These are phyloP conservation scores for Adansonia rubrostipa DNA, from an alignment of 441 rosid genomes.

Conservation along the genomic window DNA sequence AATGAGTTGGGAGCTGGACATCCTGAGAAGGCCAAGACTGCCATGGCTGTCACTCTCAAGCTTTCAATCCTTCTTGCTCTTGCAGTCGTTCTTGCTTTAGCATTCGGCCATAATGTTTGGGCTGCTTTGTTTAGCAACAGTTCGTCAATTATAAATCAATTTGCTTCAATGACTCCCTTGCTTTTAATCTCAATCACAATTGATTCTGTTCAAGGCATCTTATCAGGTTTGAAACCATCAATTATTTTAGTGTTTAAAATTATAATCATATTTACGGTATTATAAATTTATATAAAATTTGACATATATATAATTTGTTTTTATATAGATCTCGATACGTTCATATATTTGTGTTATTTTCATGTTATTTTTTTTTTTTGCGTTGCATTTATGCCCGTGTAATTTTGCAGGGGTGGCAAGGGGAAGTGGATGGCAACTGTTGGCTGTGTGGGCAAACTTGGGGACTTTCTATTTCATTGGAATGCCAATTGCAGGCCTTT, in stretches of 20 bases:
- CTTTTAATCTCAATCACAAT: slow-evolving; percentile 56
- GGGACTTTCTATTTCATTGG: slow-evolving; percentile 55
- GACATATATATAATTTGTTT: neutral
- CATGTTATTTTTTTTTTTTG: neutral
- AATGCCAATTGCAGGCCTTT: slow-evolving; percentile 50
- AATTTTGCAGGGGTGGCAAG: slow-evolving; percentile 59
- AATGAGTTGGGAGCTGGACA: slow-evolving; percentile 79
- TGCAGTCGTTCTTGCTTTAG: slow-evolving; percentile 44
- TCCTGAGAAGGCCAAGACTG: slow-evolving; percentile 56
- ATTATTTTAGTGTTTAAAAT: neutral
- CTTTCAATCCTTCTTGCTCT: slow-evolving; percentile 60
- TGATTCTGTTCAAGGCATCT: slow-evolving; percentile 66
- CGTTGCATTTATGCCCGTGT: neutral
- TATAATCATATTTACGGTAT: too few relatives aligned
- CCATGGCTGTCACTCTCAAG: slow-evolving; percentile 59
- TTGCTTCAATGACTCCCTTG: slow-evolving; percentile 58
- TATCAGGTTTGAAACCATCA: slow-evolving; percentile 50
- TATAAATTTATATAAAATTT: neutral
- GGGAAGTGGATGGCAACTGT: slow-evolving; percentile 74
- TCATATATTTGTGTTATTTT: too few relatives aligned
- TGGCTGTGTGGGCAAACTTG: slow-evolving; percentile 51
- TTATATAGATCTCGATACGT: neutral
- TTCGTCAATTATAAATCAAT: slow-evolving; percentile 40
- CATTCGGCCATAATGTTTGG: slow-evolving; percentile 64
- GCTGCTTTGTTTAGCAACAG: slow-evolving; percentile 59